phyloP scores from a whole-genome alignment of 495 filamentous ascomycete genomes.

The Astrothelium subdiscretum region DNA sequence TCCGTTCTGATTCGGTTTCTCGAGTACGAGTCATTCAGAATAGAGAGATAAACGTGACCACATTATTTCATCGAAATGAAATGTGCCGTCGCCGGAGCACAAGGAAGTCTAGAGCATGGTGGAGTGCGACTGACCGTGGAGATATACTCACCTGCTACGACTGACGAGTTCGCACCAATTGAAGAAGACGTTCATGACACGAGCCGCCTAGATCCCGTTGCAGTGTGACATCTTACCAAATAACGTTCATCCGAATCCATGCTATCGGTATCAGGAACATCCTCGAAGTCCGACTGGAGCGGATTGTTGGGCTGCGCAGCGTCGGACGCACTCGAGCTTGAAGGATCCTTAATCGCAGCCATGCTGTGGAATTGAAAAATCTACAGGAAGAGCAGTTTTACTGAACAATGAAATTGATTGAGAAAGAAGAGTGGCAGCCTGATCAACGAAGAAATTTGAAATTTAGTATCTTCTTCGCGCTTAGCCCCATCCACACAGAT shows the following conservation, averaged over 20 bases:
- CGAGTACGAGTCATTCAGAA: constrained; percentile 6
- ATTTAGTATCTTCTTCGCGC: too few relatives aligned
- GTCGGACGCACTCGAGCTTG: not conserved
- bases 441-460: too few relatives aligned
- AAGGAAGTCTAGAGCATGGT: not conserved
- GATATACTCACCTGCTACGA: not conserved
- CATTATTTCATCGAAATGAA: too few relatives aligned
- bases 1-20: constrained; percentile 13
- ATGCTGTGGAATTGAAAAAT: too few relatives aligned
- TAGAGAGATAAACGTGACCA: constrained; percentile 9
- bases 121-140: constrained; percentile 1
- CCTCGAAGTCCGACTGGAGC: constrained; percentile 22
- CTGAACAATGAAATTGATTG: not conserved
- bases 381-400: too few relatives aligned
- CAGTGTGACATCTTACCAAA: constrained; percentile 16
- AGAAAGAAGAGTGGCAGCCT: not conserved
- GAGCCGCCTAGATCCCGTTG: not conserved
- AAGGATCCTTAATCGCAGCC: not conserved
- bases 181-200: not conserved
- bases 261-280: constrained; percentile 10
- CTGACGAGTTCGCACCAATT: not conserved
- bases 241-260: constrained; percentile 22
- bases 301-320: constrained; percentile 15
- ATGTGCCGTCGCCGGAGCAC: not conserved
- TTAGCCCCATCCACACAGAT: not conserved